Base-by-base conservation (phyloP, 108 stramenopile genomes). In the Tribonema minus region DNA sequence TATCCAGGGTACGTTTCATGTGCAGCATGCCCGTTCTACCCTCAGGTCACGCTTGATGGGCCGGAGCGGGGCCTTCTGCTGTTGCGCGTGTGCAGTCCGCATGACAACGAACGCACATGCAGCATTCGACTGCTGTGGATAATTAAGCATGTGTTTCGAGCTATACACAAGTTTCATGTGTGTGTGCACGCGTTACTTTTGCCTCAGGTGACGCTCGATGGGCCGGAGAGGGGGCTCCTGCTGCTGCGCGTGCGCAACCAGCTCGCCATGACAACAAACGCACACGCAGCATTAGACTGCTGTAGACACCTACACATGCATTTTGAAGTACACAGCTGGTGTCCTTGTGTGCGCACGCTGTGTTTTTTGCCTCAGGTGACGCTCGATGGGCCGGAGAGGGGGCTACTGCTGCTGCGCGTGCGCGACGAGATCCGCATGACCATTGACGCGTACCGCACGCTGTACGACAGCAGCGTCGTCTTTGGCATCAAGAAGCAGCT, bases 401-500 rank as follows among this genome's bases (percentile, higher is more conserved):
- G 89, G 30, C 76, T 90, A 31, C 61, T 90, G 38, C 84, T 88
- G 28, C 39, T 89, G 39, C 83, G 89, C 0, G n/a, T n/a, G n/a
- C n/a, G n/a, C n/a, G n/a, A n/a, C n/a, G n/a, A n/a, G n/a, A n/a
- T n/a, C n/a, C n/a, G 81, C n/a, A n/a, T n/a, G n/a, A 85, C 89
- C 0, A 68, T 89, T 60, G 89, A 90, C 38, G 89, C 89, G 2
- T 90, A 90, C 87, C 88, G 88, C 63, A 86, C 88, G 1, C 78
- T 90, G 28, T 89, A 85, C 82, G 88, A 87, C 75, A 58, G 40
- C 41, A 73, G 69, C 32, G 87, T 90, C 3, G 83, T 85, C 0
- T 90, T 90, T 37, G 89, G 89, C 33, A 67, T 90, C 6, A 84
- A 86, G 81, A 90, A 90, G 85, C 88, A 88, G 76, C 71, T 90